Evolutionary conservation across 257 asterid genomes (phyloP).

Genomic region (Gynochthodes officinalis): DNA sequence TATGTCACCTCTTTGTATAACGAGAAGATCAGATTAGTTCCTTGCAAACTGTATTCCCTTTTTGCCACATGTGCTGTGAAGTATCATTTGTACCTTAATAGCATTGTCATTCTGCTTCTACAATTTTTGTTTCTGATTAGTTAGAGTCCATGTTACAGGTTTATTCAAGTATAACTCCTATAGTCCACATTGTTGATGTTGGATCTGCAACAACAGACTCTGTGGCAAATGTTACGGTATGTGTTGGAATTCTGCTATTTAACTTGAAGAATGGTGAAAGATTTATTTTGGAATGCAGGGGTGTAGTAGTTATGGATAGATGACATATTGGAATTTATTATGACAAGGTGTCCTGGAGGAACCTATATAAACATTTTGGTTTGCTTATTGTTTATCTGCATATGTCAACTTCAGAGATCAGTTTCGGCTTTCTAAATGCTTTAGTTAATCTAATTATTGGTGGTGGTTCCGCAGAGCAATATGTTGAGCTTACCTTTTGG

Average conservation of each 20-base stretch:
- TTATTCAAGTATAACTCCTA: constrained; percentile 84
- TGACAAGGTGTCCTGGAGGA: background rate
- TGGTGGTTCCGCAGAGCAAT: background rate
- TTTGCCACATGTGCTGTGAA: background rate
- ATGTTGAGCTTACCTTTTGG: background rate
- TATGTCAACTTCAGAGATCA: background rate
- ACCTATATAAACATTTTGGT: background rate
- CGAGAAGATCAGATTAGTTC: background rate
- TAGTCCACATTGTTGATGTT: constrained; percentile 83
- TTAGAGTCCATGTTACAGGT: constrained; percentile 42
- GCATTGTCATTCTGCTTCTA: background rate
- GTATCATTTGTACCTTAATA: background rate
- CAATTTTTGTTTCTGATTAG: constrained; percentile 11
- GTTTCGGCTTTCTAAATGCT: background rate
- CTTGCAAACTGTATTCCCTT: background rate
- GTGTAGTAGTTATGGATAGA: background rate
- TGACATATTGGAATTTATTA: background rate
- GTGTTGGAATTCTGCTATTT: constrained; percentile 26
- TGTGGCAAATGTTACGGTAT: constrained; percentile 77
- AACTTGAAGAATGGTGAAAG: constrained; percentile 5
- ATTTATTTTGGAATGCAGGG: background rate
- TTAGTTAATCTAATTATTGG: background rate
- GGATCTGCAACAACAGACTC: constrained; percentile 76
- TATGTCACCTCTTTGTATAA: background rate
- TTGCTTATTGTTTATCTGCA: background rate